phyloP scores from a whole-genome alignment of 768 basidiomycete genomes.

The Cyclocybe aegerita region DNA sequence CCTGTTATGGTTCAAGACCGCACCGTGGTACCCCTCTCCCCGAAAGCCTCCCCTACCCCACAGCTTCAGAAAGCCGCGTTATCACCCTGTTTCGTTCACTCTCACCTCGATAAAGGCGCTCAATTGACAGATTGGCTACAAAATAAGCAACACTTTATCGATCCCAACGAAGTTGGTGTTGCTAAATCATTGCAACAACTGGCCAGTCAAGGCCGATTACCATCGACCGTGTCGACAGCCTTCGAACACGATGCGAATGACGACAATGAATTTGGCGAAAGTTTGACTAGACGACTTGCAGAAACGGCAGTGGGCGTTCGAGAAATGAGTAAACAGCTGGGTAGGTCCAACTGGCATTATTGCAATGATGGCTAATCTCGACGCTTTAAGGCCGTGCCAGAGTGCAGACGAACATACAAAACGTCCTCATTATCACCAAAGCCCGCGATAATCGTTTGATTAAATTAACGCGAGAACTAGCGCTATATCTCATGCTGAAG shows the following conservation, averaged over 20 bases:
- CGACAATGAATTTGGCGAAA: constrained; percentile 70
- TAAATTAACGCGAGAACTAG: constrained; percentile 90
- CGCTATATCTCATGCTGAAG: constrained; percentile 93
- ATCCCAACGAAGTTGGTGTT: constrained; percentile 44
- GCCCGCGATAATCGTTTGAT: constrained; percentile 96
- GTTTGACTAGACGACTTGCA: constrained; percentile 88
- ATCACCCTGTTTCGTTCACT: constrained; percentile 94
- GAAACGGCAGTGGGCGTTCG: constrained; percentile 97
- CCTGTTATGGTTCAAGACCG: constrained; percentile 13
- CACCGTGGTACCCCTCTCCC: constrained; percentile 13
- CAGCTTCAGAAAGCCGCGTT: constrained; percentile 36
- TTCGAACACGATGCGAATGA: constrained; percentile 36
- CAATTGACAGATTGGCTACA: constrained; percentile 77
- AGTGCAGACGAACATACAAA: constrained; percentile 89
- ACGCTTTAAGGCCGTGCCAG: constrained; percentile 75
- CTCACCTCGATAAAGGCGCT: constrained; percentile 80
- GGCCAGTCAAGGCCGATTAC: constrained; percentile 14
- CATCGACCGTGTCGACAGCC: constrained; percentile 10
- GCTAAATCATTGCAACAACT: constrained; percentile 45
- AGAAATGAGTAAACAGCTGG: constrained; percentile 98
- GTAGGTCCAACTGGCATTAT: constrained; percentile 40
- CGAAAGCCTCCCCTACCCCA: constrained; percentile 16
- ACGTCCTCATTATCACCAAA: constrained; percentile 93
- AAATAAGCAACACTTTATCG: constrained; percentile 38
- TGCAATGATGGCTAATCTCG: constrained; percentile 3